A percentile compares a stretch with the other conserved stretches of the same genome.
These are phyloP conservation scores for Rhodomyrtus psidioides DNA, from an alignment of 441 rosid species.

Conservation along the genomic window DNA sequence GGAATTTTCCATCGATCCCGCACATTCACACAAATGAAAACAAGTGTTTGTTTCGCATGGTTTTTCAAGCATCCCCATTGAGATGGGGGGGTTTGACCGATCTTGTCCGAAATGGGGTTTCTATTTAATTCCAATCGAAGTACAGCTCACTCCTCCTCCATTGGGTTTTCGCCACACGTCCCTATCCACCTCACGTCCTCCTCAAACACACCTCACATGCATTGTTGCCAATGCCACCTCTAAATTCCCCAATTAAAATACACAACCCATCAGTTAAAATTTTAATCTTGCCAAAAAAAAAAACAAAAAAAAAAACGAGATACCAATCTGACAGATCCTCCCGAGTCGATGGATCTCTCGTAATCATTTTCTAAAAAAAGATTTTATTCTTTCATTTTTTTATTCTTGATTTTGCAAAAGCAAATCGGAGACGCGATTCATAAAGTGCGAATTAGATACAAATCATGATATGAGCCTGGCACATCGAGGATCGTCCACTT, in stretches of 20 bases:
- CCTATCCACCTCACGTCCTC: neutral
- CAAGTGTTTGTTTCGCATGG: no score
- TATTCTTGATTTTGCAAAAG: neutral
- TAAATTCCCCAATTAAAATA: neutral
- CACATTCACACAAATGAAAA: no score
- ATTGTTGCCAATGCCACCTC: neutral
- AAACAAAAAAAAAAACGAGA: accelerated
- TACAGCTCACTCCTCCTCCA: neutral
- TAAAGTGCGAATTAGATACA: neutral
- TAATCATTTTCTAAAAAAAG: neutral
- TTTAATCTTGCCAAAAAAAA: neutral
- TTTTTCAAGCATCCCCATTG: neutral
- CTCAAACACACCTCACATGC: neutral
- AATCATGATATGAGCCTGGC: neutral
- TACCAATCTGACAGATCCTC: neutral
- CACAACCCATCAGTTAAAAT: neutral
- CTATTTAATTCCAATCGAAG: neutral
- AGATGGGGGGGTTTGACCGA: neutral
- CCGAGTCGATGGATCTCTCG: neutral
- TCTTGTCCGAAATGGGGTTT: neutral
- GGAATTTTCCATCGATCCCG: no score
- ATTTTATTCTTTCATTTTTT: neutral
- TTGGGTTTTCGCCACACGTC: neutral
- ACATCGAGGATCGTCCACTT: no score
- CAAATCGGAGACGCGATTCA: neutral